These are phyloP conservation scores for Penicillium sp. DNA, from an alignment of 2,329 filamentous ascomycete species.

Conservation along the genomic window DNA sequence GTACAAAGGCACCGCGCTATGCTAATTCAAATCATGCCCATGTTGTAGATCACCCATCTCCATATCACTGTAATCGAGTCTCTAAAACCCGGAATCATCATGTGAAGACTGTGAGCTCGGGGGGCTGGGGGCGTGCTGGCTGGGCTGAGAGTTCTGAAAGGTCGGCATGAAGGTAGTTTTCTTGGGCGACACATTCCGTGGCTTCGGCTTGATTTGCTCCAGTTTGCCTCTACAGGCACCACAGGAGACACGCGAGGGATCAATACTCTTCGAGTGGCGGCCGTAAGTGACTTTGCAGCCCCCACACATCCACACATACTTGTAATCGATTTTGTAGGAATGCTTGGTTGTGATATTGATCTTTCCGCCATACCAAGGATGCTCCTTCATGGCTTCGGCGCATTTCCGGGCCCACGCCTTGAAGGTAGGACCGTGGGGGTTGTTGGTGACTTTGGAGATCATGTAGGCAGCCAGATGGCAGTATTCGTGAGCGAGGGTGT, in stretches of 20 bases:
- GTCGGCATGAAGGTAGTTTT: slow-evolving; percentile 17
- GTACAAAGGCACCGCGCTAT: too few relatives aligned
- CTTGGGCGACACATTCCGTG: slow-evolving; percentile 48
- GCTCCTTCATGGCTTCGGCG: slow-evolving; percentile 33
- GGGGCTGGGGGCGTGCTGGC: too few relatives aligned
- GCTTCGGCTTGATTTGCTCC: slow-evolving; percentile 75
- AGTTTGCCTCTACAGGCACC: slow-evolving; percentile 70
- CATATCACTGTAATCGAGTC: too few relatives aligned
- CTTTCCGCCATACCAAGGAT: slow-evolving; percentile 57
- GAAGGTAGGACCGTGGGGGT: slow-evolving; percentile 82
- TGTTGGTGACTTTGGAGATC: slow-evolving; percentile 68
- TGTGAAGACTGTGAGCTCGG: too few relatives aligned
- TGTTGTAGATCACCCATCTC: too few relatives aligned
- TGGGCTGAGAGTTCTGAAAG: too few relatives aligned
- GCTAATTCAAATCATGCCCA: too few relatives aligned
- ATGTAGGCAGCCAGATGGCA: slow-evolving; percentile 94
- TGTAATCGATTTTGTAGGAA: slow-evolving; percentile 84
- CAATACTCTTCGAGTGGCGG: slow-evolving; percentile 81
- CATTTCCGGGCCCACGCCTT: slow-evolving; percentile 61
- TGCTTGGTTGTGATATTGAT: slow-evolving; percentile 87
- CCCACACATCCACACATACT: slow-evolving; percentile 80
- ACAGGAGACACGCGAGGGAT: slow-evolving; percentile 68
- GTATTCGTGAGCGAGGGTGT: slow-evolving; percentile 94
- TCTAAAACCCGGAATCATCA: too few relatives aligned
- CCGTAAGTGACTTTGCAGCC: slow-evolving; percentile 70